A percentile compares a stretch with the other conserved stretches of the same genome.
Evolutionary conservation across 306 rosid genomes (phyloP).

Genomic region (Pterocarpus santalinus): DNA sequence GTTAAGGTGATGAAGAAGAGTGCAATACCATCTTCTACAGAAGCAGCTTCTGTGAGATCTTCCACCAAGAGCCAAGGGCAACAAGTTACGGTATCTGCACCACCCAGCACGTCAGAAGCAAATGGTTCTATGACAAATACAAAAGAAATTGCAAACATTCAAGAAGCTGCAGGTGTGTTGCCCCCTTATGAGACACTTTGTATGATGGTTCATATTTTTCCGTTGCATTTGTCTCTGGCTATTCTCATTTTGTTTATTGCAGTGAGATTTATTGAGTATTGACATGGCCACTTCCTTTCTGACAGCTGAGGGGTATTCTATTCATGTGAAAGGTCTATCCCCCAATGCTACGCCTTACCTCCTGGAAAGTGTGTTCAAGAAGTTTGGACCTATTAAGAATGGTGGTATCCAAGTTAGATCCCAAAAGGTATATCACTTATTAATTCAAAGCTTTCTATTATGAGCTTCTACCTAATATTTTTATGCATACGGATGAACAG

Average conservation of each 20-base stretch:
- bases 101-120: constrained; percentile 51
- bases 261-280: not conserved
- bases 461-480: constrained; percentile 3
- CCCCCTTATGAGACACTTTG: not conserved
- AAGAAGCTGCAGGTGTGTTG: constrained; percentile 71
- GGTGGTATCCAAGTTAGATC: constrained; percentile 84
- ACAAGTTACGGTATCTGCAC: constrained; percentile 50
- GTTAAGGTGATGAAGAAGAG: constrained; percentile 72
- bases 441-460: not conserved
- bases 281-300: constrained; percentile 15
- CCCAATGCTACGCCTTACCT: constrained; percentile 53
- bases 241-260: not conserved
- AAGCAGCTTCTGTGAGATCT: constrained; percentile 55
- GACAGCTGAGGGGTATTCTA: constrained; percentile 85
- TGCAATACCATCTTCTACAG: constrained; percentile 46
- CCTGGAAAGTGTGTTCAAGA: constrained; percentile 81
- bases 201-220: not conserved
- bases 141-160: constrained; percentile 57
- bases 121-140: constrained; percentile 46
- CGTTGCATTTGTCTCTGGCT: not conserved
- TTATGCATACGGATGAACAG: constrained; percentile 50
- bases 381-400: constrained; percentile 82
- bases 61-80: constrained; percentile 60
- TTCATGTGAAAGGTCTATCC: constrained; percentile 73
- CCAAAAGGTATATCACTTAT: constrained; percentile 62